Conservation (phyloP, 148 eudicot species). For the Dysphania ambrosioides region DNA sequence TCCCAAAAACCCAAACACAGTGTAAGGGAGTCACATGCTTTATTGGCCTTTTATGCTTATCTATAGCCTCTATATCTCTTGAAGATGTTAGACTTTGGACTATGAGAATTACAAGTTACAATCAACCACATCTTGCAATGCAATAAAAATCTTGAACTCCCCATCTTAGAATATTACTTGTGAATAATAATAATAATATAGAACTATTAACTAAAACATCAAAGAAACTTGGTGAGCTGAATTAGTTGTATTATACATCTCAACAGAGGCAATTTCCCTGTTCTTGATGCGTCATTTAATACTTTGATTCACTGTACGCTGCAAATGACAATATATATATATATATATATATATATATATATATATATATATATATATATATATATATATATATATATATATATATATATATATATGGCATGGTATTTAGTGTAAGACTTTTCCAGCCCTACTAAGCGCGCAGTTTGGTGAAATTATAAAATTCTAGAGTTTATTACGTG, state of each 20-base stretch:
- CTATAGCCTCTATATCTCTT: neutral
- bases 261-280: neutral
- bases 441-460: neutral
- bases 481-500: neutral
- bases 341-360: too few species aligned
- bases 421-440: too few species aligned
- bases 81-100: neutral
- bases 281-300: neutral
- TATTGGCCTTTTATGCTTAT: neutral
- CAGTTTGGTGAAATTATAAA: neutral
- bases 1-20: too few species aligned
- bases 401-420: too few species aligned
- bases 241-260: neutral
- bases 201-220: neutral
- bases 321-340: too few species aligned
- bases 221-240: neutral
- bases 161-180: neutral
- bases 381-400: too few species aligned
- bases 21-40: too few species aligned
- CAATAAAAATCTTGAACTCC: neutral
- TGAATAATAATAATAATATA: neutral
- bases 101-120: neutral
- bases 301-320: neutral
- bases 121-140: neutral
- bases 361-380: too few species aligned